Percentiles rank a stretch among this genome's conserved stretches.
phyloP scores from a whole-genome alignment of 257 asterid species.

The Ophiorrhiza pumila region DNA sequence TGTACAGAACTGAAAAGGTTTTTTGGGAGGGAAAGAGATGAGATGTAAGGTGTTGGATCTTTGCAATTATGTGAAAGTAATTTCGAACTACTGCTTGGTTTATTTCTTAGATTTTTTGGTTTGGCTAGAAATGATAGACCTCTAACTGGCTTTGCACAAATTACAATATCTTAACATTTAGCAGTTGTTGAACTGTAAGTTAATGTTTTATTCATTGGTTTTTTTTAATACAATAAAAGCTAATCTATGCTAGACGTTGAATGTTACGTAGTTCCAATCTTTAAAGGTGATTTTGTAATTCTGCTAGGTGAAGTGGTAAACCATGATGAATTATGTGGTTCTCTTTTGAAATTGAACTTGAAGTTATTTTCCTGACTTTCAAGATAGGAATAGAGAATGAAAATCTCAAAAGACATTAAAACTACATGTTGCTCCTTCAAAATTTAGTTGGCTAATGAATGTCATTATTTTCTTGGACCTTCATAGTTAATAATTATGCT shows the following conservation, averaged over 20 bases:
- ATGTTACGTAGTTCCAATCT: not conserved
- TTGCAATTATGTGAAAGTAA: too few species aligned
- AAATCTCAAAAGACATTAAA: not conserved
- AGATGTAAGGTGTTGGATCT: not conserved
- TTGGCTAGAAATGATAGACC: not conserved
- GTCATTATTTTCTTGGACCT: not conserved
- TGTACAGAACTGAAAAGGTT: not conserved
- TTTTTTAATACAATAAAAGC: not conserved
- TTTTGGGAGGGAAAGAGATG: not conserved
- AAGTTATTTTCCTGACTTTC: not conserved
- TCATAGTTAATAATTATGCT: constrained; percentile 1
- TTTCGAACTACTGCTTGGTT: not conserved
- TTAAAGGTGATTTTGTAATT: not conserved
- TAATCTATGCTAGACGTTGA: not conserved
- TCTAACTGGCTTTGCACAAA: not conserved
- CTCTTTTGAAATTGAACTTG: not conserved
- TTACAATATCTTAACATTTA: not conserved
- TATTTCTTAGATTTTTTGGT: not conserved
- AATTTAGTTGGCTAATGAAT: not conserved
- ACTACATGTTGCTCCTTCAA: not conserved
- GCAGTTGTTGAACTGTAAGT: not conserved
- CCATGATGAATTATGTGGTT: too few species aligned
- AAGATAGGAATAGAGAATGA: not conserved
- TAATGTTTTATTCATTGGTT: not conserved
- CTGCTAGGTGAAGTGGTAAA: too few species aligned